Base-by-base conservation (phyloP, 805 yeast genomes). In the Scheffersomyces stipitis region DNA sequence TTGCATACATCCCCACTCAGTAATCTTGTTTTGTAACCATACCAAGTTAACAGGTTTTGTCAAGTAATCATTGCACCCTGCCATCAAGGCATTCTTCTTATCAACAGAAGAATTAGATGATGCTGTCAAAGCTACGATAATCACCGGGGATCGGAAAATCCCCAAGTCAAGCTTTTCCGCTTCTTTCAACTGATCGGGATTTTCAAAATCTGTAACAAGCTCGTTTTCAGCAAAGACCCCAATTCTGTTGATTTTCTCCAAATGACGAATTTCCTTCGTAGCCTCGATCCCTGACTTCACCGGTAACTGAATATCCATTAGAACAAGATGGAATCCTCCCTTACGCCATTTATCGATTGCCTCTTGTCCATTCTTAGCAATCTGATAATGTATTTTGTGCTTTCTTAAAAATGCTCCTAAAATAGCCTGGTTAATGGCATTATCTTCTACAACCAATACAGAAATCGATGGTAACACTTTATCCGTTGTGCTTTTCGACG, bases 1-100 rank as follows among this genome's bases (percentile, higher is more conserved):
- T 64, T 91, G 99, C 98, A 91, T 91, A 61, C 98, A 91, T 0
- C 99, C 98, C 98, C 98, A 93, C 61, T 91, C 97, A 0, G 89
- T 84, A 35, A 93, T 86, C 62, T 93, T 93, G 54, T 86, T 87
- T 52, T 89, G 86, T 31, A 93, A 69, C 99, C 99, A 93, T 33
- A 80, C 86, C 48, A 91, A 69, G 50, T 89, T 91, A 6, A 93
- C 98, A 0, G 99, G 99, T 49, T 93, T 93, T 7, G 97, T 93
- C 48, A 93, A 65, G 64, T 84, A 93, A 61, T 93, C 99, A 54
- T 93, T 93, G 64, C 99, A 93, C 31, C 99, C 99, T 3, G 98
- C 96, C 18, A 95, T 85, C 37, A 93, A 69, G 0, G 99, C 99
- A 52, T 87, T 86, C 44, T 87, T 82, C 56, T 86, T 82, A 62